Base-by-base conservation (phyloP, 2,329 filamentous ascomycete genomes). In the Fusarium nelsonii region DNA sequence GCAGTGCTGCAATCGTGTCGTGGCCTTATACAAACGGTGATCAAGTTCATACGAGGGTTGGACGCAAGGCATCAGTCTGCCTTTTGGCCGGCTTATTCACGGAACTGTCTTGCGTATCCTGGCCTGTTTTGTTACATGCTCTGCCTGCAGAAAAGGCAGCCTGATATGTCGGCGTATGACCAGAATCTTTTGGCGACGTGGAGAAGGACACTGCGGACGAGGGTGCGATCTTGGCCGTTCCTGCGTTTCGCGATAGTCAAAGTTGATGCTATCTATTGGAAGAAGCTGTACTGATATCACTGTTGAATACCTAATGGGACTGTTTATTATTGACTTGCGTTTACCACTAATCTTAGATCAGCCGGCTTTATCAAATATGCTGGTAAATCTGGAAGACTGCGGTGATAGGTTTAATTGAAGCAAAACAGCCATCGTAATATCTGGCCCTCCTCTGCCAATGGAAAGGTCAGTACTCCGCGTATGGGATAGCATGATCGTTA, bases 181-280 rank as follows among this genome's bases (percentile, higher is more conserved):
- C 55, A 58, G 14, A 58, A 45, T 16, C 16, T 58, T 4, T 26
- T 58, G 2, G 50, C 55, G 2, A 58, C 55, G 0, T 58, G 55
- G 55, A 56, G 55, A 16, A 58, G 32, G 14, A 58, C 30, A 11
- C 39, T 58, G 15, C 32, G 52, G 15, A 58, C 52, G 5, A 34
- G 55, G 9, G 43, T 58, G 12, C 55, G 56, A 9, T 26, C 26
- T 4, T 58, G 55, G 55, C 55, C 50, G 3, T 58, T 58, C 9
- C 9, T 58, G 1, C 18, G 55, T 0, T 58, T 58, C 20, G 55
- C 55, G 6, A 58, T 58, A 1, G 55, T 58, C 14, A 58, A 58
- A n/a, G 55, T 58, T 32, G 55, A 58, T 8, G 55, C 55, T 4
- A 56, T 58, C 7, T 58, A 58, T 3, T 58, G 55, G 55, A 58